phyloP scores from a whole-genome alignment of 2,329 filamentous ascomycete genomes.

The Colletotrichum cereale region DNA sequence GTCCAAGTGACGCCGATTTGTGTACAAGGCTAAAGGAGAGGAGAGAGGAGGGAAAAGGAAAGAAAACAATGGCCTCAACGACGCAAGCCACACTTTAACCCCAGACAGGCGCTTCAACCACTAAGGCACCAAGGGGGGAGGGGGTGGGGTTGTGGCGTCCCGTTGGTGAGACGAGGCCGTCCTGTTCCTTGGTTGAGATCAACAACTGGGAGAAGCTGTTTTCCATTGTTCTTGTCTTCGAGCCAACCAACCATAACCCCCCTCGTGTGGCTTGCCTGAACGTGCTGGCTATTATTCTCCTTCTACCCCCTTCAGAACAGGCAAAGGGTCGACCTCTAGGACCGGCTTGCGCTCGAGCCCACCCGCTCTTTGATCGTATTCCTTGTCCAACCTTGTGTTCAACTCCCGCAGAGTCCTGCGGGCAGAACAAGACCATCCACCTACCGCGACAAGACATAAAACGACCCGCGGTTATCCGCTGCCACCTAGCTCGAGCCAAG shows the following conservation, averaged over 20 bases:
- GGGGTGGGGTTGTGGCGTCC: not conserved
- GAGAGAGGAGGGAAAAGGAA: not conserved
- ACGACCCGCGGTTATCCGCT: slow-evolving; percentile 19
- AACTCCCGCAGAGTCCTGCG: slow-evolving; percentile 2
- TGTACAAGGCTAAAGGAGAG: not conserved
- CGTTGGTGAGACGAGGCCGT: slow-evolving; percentile 4
- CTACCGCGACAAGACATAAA: not conserved
- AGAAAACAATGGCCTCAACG: not conserved
- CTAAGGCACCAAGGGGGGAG: too few relatives aligned
- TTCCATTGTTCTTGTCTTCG: slow-evolving; percentile 16
- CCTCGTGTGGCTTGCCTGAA: not conserved
- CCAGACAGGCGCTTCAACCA: not conserved
- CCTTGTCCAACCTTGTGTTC: slow-evolving; percentile 1
- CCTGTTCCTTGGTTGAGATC: too few relatives aligned
- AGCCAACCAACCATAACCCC: not conserved
- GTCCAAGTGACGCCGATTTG: not conserved
- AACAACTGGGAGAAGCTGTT: not conserved
- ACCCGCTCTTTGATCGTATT: not conserved
- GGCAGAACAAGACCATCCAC: not conserved
- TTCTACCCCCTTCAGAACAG: not conserved
- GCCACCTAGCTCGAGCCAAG: not conserved
- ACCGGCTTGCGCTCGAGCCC: slow-evolving; percentile 14
- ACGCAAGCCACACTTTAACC: slow-evolving; percentile 13
- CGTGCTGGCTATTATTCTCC: slow-evolving; percentile 4
- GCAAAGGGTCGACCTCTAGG: not conserved